A percentile compares a stretch with the other conserved stretches of the same genome.
Evolutionary conservation across 2,329 filamentous ascomycete genomes (phyloP).

Genomic region (Didymellaceae sp.): DNA sequence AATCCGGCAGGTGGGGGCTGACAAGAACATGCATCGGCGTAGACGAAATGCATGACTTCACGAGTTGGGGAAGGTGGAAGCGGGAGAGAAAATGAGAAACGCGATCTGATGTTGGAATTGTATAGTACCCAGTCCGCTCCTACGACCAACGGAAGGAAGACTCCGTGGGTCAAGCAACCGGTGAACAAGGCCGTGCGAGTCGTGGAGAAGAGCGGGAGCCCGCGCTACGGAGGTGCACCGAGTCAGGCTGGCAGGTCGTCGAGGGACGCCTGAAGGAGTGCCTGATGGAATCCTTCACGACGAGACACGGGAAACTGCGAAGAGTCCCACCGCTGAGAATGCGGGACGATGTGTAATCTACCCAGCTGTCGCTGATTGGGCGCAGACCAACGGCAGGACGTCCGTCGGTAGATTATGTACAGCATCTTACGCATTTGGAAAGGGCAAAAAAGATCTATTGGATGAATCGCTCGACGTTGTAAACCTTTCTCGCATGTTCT

Average conservation of each 20-base stretch:
- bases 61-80: neutral
- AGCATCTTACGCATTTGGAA: neutral
- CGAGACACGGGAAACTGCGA: constrained; percentile 2
- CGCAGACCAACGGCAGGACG: neutral
- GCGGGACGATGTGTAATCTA: neutral
- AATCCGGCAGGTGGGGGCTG: constrained; percentile 19
- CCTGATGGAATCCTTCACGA: constrained; percentile 1
- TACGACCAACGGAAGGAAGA: neutral
- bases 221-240: neutral
- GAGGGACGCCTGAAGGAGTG: constrained; percentile 6
- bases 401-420: neutral
- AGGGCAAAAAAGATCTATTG: too few relatives aligned
- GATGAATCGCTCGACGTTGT: too few relatives aligned
- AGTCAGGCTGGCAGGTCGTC: too few relatives aligned
- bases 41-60: neutral
- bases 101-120: neutral
- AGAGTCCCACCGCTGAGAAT: neutral
- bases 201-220: neutral
- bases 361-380: neutral
- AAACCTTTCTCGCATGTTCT: constrained; percentile 4
- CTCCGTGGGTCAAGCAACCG: neutral
- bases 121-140: too few relatives aligned
- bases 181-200: neutral
- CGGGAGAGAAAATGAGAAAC: neutral
- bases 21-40: constrained; percentile 6